A percentile compares a stretch with the other conserved stretches of the same genome.
phyloP scores from a whole-genome alignment of 805 yeast genomes.

The Candida taoyuanica region DNA sequence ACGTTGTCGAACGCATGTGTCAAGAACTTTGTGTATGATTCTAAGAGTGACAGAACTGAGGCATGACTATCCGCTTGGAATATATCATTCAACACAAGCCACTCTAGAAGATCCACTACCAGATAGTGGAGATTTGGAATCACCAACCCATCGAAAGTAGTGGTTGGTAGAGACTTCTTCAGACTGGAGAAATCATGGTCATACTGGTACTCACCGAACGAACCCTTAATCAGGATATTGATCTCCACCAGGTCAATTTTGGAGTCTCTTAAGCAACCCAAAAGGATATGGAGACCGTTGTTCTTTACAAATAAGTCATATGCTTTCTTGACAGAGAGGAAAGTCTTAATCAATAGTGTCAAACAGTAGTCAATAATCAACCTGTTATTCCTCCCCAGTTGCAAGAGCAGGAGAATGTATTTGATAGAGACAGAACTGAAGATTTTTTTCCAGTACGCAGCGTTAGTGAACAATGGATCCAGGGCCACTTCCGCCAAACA shows the following conservation, averaged over 20 bases:
- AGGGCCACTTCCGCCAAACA: constrained; percentile 29
- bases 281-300: constrained; percentile 47
- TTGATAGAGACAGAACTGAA: constrained; percentile 57
- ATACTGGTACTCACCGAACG: constrained; percentile 39
- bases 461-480: constrained; percentile 36
- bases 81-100: constrained; percentile 33
- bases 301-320: constrained; percentile 46
- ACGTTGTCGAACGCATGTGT: constrained; percentile 26
- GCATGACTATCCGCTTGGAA: constrained; percentile 33
- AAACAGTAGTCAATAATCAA: constrained; percentile 28
- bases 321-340: constrained; percentile 43
- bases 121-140: constrained; percentile 43
- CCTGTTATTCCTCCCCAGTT: constrained; percentile 32
- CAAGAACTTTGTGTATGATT: constrained; percentile 24
- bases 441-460: constrained; percentile 41
- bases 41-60: constrained; percentile 28
- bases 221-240: constrained; percentile 38
- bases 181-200: constrained; percentile 21
- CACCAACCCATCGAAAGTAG: constrained; percentile 14
- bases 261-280: constrained; percentile 41
- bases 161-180: constrained; percentile 4
- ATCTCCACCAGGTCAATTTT: constrained; percentile 31
- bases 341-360: constrained; percentile 46
- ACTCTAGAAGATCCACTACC: constrained; percentile 32
- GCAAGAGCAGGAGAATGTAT: constrained; percentile 56